These are phyloP conservation scores for Betula pendula DNA, from an alignment of 306 rosid species.

Conservation along the genomic window DNA sequence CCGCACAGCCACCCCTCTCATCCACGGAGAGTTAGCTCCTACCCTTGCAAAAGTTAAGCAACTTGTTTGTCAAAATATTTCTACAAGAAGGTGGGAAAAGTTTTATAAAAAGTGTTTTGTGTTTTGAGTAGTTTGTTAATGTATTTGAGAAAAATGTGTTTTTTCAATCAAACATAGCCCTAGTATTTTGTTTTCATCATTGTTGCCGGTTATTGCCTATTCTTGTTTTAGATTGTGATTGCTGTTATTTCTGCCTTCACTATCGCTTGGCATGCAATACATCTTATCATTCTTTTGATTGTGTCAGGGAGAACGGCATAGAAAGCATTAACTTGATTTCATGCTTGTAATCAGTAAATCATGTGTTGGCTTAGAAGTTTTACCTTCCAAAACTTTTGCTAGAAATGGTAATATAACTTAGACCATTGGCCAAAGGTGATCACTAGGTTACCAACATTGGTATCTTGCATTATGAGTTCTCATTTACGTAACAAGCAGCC, in stretches of 20 bases:
- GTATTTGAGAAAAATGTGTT: too few species aligned
- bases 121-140: too few species aligned
- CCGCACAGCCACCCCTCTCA: too few species aligned
- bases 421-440: background rate
- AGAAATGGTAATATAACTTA: background rate
- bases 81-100: too few species aligned
- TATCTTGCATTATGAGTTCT: background rate
- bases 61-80: too few species aligned
- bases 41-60: too few species aligned
- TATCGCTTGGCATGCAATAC: background rate
- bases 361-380: background rate
- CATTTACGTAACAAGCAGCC: background rate
- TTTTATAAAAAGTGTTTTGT: too few species aligned
- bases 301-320: background rate
- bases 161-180: too few species aligned
- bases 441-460: background rate
- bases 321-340: background rate
- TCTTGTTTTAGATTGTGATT: background rate
- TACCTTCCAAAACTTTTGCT: background rate
- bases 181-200: background rate
- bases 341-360: background rate
- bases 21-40: too few species aligned
- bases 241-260: background rate
- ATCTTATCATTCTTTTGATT: background rate
- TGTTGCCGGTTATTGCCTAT: background rate